Percentiles rank a stretch among this genome's conserved stretches.
Conservation (phyloP, 208 protist genomes). For the Trypanosoma melophagium region DNA sequence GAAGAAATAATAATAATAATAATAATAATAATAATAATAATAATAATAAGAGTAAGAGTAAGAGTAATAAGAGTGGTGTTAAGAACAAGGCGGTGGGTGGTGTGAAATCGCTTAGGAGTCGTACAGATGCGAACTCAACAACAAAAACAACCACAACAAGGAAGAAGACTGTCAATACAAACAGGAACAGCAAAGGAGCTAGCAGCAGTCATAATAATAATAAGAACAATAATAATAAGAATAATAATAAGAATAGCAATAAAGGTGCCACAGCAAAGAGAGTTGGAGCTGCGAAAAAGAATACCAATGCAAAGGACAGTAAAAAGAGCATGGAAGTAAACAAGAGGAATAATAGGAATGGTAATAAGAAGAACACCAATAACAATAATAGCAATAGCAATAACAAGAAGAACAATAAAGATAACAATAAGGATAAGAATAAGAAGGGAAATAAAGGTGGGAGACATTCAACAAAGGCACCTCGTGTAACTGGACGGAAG, state of each 20-base stretch:
- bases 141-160: no score
- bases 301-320: background rate
- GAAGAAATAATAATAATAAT: no score
- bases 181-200: no score
- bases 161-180: no score
- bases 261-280: background rate
- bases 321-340: background rate
- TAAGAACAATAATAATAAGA: background rate
- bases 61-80: background rate
- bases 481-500: background rate
- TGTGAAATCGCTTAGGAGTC: no score
- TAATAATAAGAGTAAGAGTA: background rate
- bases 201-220: background rate
- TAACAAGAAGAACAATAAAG: background rate
- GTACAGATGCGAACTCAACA: no score
- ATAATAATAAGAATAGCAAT: background rate
- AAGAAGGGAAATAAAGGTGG: background rate
- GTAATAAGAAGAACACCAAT: background rate
- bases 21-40: no score
- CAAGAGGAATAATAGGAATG: background rate
- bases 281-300: background rate
- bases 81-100: background rate
- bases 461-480: background rate
- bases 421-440: background rate
- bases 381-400: background rate